Evolutionary conservation across 2,329 filamentous ascomycete species (phyloP).

Genomic region (Hymenoscyphus infarciens): DNA sequence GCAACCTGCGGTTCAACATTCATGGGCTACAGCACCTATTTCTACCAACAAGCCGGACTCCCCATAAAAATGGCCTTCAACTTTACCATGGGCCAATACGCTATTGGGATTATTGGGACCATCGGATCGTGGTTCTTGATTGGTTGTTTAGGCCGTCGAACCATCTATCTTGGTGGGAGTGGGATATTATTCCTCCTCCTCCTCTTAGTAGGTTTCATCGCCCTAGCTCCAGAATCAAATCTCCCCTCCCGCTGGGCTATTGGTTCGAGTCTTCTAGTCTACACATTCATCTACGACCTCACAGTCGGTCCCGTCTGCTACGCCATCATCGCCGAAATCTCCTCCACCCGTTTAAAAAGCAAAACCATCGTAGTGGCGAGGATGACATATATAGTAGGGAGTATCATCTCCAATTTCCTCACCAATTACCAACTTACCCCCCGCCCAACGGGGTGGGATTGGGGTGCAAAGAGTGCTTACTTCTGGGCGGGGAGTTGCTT

Average conservation of each 20-base stretch:
- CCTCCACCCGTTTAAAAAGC: slow-evolving; percentile 61
- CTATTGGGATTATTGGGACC: slow-evolving; percentile 48
- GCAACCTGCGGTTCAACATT: slow-evolving; percentile 59
- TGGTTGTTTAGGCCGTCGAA: slow-evolving; percentile 45
- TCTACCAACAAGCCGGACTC: slow-evolving; percentile 51
- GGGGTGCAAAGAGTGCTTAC: slow-evolving; percentile 40
- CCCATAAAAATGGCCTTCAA: slow-evolving; percentile 46
- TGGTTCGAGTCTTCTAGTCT: slow-evolving; percentile 41
- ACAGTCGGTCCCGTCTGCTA: slow-evolving; percentile 45
- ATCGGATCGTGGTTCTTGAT: slow-evolving; percentile 48
- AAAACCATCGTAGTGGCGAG: slow-evolving; percentile 72
- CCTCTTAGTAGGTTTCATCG: slow-evolving; percentile 45
- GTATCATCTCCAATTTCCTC: slow-evolving; percentile 42
- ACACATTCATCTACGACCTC: slow-evolving; percentile 42
- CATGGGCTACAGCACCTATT: slow-evolving; percentile 60
- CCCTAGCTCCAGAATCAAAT: slow-evolving; percentile 39
- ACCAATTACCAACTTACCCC: slow-evolving; percentile 65
- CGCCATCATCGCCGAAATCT: slow-evolving; percentile 41
- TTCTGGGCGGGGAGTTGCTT: slow-evolving; percentile 41
- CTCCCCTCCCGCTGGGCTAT: slow-evolving; percentile 44
- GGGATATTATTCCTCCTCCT: slow-evolving; percentile 40
- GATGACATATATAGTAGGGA: slow-evolving; percentile 37
- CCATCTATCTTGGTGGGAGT: slow-evolving; percentile 48
- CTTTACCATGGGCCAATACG: slow-evolving; percentile 42
- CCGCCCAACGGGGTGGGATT: slow-evolving; percentile 41